Evolutionary conservation across 2,329 filamentous ascomycete genomes (phyloP).

Genomic region (Diplodia sapinea): DNA sequence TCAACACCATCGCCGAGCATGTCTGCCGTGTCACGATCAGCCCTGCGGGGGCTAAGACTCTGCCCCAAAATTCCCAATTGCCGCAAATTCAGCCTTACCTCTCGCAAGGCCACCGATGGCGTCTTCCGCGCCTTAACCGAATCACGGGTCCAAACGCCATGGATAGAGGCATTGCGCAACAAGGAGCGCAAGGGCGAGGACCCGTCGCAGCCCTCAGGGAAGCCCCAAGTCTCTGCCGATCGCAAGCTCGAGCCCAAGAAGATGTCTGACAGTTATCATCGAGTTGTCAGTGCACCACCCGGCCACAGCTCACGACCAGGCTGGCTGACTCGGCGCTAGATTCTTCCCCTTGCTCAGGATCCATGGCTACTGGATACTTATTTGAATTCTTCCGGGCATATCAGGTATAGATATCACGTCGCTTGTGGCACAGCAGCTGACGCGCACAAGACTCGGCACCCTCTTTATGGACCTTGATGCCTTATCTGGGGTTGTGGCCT

Average conservation of each 20-base stretch:
- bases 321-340: slow-evolving; percentile 50
- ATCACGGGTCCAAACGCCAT: slow-evolving; percentile 68
- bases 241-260: slow-evolving; percentile 68
- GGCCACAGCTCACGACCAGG: neutral
- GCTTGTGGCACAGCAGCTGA: slow-evolving; percentile 2
- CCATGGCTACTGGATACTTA: slow-evolving; percentile 80
- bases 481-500: slow-evolving; percentile 75
- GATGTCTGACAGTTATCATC: slow-evolving; percentile 74
- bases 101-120: slow-evolving; percentile 56
- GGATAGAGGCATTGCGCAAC: slow-evolving; percentile 68
- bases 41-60: neutral
- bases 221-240: slow-evolving; percentile 49
- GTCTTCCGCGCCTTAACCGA: slow-evolving; percentile 66
- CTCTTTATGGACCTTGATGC: slow-evolving; percentile 83
- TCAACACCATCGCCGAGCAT: slow-evolving; percentile 19
- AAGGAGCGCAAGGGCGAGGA: slow-evolving; percentile 51
- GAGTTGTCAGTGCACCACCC: slow-evolving; percentile 58
- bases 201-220: slow-evolving; percentile 41
- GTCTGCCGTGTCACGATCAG: slow-evolving; percentile 19
- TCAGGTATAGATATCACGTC: slow-evolving; percentile 45
- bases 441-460: slow-evolving; percentile 63
- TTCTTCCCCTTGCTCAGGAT: slow-evolving; percentile 72
- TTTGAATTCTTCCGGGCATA: slow-evolving; percentile 75
- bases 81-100: slow-evolving; percentile 27
- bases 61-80: neutral